phyloP scores from a whole-genome alignment of 1,284 basidiomycete species.

The Rhodofomes roseus region DNA sequence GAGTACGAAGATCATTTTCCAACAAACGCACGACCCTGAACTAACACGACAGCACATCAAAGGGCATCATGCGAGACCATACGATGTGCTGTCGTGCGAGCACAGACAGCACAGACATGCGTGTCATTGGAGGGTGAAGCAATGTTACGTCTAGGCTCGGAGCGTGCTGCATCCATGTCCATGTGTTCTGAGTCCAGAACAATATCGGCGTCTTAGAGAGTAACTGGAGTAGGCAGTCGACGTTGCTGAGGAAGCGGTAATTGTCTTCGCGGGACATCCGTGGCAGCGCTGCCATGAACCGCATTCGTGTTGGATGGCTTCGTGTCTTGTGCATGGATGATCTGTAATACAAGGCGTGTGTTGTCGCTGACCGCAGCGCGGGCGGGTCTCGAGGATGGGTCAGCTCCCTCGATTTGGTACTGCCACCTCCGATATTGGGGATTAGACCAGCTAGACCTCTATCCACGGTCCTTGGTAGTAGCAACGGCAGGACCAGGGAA shows the following conservation, averaged over 20 bases:
- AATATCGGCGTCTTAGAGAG: conserved; percentile 13
- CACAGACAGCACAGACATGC: no score
- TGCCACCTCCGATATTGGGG: not conserved
- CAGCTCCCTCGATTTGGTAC: not conserved
- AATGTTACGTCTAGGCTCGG: not conserved
- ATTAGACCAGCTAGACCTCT: conserved; percentile 2
- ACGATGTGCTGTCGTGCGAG: no score
- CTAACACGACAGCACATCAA: no score
- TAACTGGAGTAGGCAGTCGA: conserved; percentile 9
- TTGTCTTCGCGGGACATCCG: not conserved
- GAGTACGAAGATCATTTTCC: no score
- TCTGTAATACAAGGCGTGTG: not conserved
- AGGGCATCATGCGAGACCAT: no score
- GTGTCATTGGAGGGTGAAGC: no score
- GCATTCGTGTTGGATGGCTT: conserved; percentile 19
- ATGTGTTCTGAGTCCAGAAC: conserved; percentile 28
- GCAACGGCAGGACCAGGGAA: not conserved
- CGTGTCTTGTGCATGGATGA: conserved; percentile 5
- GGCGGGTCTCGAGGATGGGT: not conserved
- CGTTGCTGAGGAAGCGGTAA: not conserved
- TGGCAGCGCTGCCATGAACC: conserved; percentile 8
- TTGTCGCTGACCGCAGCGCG: not conserved
- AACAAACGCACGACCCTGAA: no score
- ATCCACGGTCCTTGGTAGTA: conserved; percentile 7
- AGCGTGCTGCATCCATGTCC: not conserved